phyloP scores from a whole-genome alignment of 768 basidiomycete species.

The Tephrocybe sp. region DNA sequence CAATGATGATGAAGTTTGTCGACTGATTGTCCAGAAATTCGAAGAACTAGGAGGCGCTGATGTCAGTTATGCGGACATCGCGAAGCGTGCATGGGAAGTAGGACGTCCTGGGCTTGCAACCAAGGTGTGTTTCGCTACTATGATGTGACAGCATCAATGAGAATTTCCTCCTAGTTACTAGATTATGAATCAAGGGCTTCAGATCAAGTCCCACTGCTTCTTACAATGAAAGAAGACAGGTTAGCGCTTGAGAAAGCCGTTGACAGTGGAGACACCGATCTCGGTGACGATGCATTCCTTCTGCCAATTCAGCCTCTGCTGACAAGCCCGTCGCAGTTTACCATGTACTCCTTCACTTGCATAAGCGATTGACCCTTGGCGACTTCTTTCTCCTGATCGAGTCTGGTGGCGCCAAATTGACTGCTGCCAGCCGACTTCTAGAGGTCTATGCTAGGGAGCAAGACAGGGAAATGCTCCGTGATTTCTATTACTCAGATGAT shows the following conservation, averaged over 20 bases:
- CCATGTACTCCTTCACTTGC: conserved; percentile 85
- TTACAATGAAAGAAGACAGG: conserved; percentile 93
- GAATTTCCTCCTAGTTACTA: conserved; percentile 56
- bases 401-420: conserved; percentile 75
- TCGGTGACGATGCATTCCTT: conserved; percentile 50
- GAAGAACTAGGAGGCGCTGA: conserved; percentile 71
- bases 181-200: conserved; percentile 86
- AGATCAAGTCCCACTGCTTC: conserved; percentile 89
- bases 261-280: conserved; percentile 92
- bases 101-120: conserved; percentile 19
- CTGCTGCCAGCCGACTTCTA: conserved; percentile 72
- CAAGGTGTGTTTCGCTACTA: conserved; percentile 4
- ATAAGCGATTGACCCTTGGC: conserved; percentile 80
- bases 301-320: neutral
- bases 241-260: conserved; percentile 86
- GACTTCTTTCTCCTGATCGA: conserved; percentile 94
- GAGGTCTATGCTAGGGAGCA: conserved; percentile 91
- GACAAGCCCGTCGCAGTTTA: conserved; percentile 59
- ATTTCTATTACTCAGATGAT: conserved; percentile 98
- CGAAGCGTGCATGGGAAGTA: conserved; percentile 77
- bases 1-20: conserved; percentile 78
- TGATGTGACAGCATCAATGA: conserved; percentile 39
- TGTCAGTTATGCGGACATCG: conserved; percentile 94
- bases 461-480: conserved; percentile 86
- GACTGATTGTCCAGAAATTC: conserved; percentile 87